Conservation (phyloP, 768 basidiomycete genomes). For the Trametes gibbosa region DNA sequence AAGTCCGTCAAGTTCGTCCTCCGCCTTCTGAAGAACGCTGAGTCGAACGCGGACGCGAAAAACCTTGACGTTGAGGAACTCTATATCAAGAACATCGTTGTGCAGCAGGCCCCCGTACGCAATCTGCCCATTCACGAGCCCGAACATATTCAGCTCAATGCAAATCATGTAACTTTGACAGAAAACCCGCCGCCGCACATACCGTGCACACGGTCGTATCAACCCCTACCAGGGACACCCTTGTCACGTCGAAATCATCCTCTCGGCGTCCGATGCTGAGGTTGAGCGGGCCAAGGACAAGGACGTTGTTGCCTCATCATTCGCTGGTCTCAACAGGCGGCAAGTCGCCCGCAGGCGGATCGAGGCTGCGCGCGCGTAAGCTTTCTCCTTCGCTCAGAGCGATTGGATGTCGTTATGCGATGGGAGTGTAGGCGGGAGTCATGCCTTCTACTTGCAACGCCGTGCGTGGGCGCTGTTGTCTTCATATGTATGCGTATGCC, state of each 20-base stretch:
- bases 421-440: conserved; percentile 17
- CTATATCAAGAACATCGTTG: conserved; percentile 92
- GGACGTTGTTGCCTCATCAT: conserved; percentile 44
- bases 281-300: conserved; percentile 94
- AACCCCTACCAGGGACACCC: conserved; percentile 99
- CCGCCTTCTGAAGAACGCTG: conserved; percentile 96
- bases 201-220: conserved; percentile 96
- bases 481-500: conserved; percentile 32
- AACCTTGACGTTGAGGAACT: conserved; percentile 92
- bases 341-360: conserved; percentile 86
- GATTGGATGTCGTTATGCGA: conserved; percentile 7
- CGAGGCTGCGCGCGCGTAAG: conserved; percentile 62
- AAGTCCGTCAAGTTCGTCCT: conserved; percentile 96
- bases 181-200: conserved; percentile 99
- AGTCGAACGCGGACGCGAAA: conserved; percentile 98
- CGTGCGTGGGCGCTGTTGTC: conserved; percentile 20
- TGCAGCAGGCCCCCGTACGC: conserved; percentile 96
- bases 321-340: conserved; percentile 76
- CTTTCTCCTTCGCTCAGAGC: neutral
- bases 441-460: conserved; percentile 20
- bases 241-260: conserved; percentile 93
- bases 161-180: conserved; percentile 28
- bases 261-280: conserved; percentile 72
- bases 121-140: neutral
- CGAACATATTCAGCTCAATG: neutral